Percentiles rank a stretch among this genome's conserved stretches.
Evolutionary conservation across 495 filamentous ascomycete genomes (phyloP).

Genomic region (Apiosordaria backusii): DNA sequence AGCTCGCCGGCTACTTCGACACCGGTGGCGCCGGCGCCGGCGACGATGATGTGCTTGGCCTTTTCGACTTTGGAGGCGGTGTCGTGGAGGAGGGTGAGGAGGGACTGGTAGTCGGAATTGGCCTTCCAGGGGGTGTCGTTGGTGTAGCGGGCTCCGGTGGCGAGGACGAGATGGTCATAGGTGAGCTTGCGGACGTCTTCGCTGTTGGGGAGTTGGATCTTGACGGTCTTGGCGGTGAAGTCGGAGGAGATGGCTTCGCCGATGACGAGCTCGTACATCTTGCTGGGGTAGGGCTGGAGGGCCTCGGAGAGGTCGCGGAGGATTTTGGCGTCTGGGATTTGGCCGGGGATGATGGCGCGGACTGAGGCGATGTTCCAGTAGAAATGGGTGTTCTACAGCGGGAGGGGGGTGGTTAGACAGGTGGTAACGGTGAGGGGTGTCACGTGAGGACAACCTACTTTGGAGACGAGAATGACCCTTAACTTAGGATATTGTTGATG

Average conservation of each 20-base stretch:
- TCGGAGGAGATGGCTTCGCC: conserved; percentile 39
- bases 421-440: conserved; percentile 2
- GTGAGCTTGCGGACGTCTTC: conserved; percentile 22
- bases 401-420: conserved; percentile 21
- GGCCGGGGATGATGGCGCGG: conserved; percentile 50
- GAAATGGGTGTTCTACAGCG: conserved; percentile 47
- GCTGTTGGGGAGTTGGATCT: conserved; percentile 25
- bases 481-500: conserved; percentile 32
- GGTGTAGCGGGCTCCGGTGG: conserved; percentile 81
- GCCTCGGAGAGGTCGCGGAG: conserved; percentile 41
- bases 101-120: conserved; percentile 36
- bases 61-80: conserved; percentile 30
- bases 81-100: conserved; percentile 23
- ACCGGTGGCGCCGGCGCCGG: conserved; percentile 43
- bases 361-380: conserved; percentile 57
- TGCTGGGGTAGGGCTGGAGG: conserved; percentile 39
- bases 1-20: conserved; percentile 44
- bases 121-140: conserved; percentile 45
- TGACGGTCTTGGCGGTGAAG: conserved; percentile 57
- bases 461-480: conserved; percentile 45
- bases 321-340: conserved; percentile 46
- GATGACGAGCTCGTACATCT: conserved; percentile 41
- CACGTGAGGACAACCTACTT: conserved; percentile 33
- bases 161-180: conserved; percentile 87
- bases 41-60: conserved; percentile 45